Evolutionary conservation across 805 yeast genomes (phyloP).

Genomic region (Danielia reshetovae): DNA sequence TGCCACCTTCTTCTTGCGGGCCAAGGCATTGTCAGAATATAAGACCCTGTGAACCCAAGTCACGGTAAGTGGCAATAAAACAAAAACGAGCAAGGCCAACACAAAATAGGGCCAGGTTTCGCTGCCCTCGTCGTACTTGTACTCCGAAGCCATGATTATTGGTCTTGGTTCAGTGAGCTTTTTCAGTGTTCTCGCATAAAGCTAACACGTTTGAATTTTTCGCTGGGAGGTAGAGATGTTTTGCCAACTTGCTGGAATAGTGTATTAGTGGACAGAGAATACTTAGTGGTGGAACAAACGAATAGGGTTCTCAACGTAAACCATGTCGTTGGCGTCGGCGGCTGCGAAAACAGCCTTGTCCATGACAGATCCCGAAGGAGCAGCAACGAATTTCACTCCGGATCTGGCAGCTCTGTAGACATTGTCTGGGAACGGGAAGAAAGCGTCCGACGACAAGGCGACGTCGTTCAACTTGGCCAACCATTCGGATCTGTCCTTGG

Average conservation of each 20-base stretch:
- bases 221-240: slow-evolving; percentile 1
- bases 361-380: slow-evolving; percentile 97
- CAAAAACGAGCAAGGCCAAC: slow-evolving; percentile 64
- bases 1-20: slow-evolving; percentile 21
- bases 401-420: slow-evolving; percentile 96
- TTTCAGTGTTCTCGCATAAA: no score
- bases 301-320: slow-evolving; percentile 94
- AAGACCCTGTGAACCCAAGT: slow-evolving; percentile 22
- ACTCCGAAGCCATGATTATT: slow-evolving; percentile 48
- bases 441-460: slow-evolving; percentile 94
- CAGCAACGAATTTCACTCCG: slow-evolving; percentile 94
- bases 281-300: slow-evolving; percentile 93
- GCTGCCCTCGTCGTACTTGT: slow-evolving; percentile 81
- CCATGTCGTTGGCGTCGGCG: slow-evolving; percentile 86
- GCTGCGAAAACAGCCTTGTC: slow-evolving; percentile 95
- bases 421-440: slow-evolving; percentile 99
- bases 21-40: slow-evolving; percentile 15
- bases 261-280: slow-evolving; percentile 1
- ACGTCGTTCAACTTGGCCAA: slow-evolving; percentile 73
- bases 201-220: slow-evolving; percentile 3
- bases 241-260: slow-evolving; percentile 1
- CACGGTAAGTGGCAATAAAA: slow-evolving; percentile 62
- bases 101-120: slow-evolving; percentile 94
- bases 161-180: no score
- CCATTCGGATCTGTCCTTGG: slow-evolving; percentile 87